A percentile compares a stretch with the other conserved stretches of the same genome.
Evolutionary conservation across 805 yeast genomes (phyloP).

Genomic region (Wickerhamiella kurtzmanii): DNA sequence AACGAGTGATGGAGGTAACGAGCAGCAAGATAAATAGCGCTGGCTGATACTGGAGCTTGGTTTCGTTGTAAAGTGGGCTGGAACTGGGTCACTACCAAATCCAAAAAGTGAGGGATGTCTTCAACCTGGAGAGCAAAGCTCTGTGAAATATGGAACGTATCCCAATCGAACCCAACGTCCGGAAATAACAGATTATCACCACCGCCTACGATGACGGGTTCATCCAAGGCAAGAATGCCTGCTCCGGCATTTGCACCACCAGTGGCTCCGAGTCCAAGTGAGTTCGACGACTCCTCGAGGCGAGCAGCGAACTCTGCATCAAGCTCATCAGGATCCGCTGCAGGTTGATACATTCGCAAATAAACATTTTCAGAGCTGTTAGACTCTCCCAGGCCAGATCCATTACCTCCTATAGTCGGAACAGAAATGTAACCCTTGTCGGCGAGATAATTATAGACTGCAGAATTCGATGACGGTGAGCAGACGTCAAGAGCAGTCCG

Average conservation of each 20-base stretch:
- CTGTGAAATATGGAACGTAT: conserved; percentile 28
- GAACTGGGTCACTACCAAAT: conserved; percentile 25
- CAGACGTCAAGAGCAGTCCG: conserved; percentile 44
- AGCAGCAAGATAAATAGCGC: conserved; percentile 28
- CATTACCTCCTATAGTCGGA: not conserved
- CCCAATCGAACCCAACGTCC: conserved; percentile 29
- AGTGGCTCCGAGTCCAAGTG: conserved; percentile 14
- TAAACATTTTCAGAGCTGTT: conserved; percentile 3
- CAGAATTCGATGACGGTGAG: conserved; percentile 33
- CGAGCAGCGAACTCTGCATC: conserved; percentile 14
- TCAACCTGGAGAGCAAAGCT: conserved; percentile 28
- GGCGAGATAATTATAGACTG: conserved; percentile 45
- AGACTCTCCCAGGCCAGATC: not conserved
- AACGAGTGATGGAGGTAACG: conserved; percentile 27
- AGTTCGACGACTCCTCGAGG: conserved; percentile 16
- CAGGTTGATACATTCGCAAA: conserved; percentile 12
- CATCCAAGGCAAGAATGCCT: conserved; percentile 1
- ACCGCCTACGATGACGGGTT: conserved; percentile 2
- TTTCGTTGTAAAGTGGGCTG: conserved; percentile 26
- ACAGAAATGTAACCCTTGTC: conserved; percentile 18
- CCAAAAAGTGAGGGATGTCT: conserved; percentile 28
- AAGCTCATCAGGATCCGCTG: conserved; percentile 16
- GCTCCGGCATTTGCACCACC: not conserved
- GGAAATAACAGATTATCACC: conserved; percentile 3
- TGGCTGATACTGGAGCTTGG: conserved; percentile 32